Evolutionary conservation across 305 asterid genomes (phyloP).

Genomic region (Striga hermonthica): DNA sequence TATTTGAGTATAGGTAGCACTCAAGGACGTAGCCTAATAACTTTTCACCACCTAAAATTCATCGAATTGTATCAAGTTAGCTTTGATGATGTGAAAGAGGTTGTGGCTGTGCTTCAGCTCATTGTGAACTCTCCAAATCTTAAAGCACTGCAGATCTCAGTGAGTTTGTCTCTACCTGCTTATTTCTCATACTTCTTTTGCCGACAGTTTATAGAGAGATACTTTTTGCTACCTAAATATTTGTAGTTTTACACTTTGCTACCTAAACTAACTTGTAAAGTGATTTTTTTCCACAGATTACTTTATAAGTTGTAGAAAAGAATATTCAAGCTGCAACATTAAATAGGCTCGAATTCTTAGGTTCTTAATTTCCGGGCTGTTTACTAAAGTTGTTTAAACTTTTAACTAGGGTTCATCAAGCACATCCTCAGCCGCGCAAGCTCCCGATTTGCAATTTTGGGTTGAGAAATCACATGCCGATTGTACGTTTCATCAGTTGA

Average conservation of each 20-base stretch:
- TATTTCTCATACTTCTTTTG: too few species aligned
- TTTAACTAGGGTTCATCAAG: constrained; percentile 55
- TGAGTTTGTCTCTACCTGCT: constrained; percentile 36
- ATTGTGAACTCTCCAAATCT: constrained; percentile 68
- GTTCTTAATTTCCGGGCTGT: too few species aligned
- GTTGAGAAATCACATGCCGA: constrained; percentile 36
- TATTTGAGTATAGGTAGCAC: constrained; percentile 68
- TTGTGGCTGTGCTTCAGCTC: constrained; percentile 66
- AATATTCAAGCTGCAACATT: too few species aligned
- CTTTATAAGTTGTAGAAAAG: too few species aligned
- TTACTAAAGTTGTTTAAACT: too few species aligned
- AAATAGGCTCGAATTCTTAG: too few species aligned
- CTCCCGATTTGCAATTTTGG: constrained; percentile 47
- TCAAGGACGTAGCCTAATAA: constrained; percentile 40
- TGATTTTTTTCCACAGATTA: too few species aligned
- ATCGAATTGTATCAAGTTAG: constrained; percentile 79
- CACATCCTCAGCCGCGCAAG: constrained; percentile 31
- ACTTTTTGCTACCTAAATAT: too few species aligned
- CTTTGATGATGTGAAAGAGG: constrained; percentile 79
- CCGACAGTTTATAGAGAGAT: too few species aligned
- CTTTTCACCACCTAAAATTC: constrained; percentile 51
- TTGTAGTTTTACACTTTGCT: too few species aligned
- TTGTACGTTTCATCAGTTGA: constrained; percentile 42
- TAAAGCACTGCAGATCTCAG: constrained; percentile 67
- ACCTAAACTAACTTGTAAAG: too few species aligned